These are phyloP conservation scores for Sporothrix sp. DNA, from an alignment of 2,329 filamentous ascomycete genomes.

Conservation along the genomic window DNA sequence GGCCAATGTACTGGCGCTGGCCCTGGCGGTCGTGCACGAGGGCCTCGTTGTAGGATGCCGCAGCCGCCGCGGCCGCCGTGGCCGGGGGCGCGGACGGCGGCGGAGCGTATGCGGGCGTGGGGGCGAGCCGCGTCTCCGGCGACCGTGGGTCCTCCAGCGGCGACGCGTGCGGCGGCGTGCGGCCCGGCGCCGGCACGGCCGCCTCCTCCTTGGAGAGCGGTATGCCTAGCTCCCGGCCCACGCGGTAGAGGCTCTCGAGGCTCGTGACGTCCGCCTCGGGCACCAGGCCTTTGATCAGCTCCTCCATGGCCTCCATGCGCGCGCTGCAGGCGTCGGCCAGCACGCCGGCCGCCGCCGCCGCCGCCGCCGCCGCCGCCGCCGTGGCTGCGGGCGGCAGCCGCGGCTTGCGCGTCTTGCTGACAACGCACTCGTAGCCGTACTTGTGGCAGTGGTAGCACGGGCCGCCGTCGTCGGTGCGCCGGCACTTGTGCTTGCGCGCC, in stretches of 20 bases:
- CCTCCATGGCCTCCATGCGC: slow-evolving; percentile 31
- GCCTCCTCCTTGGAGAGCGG: slow-evolving; percentile 23
- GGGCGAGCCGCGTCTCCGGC: too few species aligned
- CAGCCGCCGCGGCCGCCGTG: background rate
- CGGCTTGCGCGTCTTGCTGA: slow-evolving; percentile 31
- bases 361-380: slow-evolving; percentile 27
- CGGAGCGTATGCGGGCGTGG: background rate
- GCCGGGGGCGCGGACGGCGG: background rate
- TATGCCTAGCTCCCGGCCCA: slow-evolving; percentile 31
- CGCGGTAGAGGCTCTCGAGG: slow-evolving; percentile 30
- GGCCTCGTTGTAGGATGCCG: slow-evolving; percentile 21
- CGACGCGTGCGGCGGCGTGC: background rate
- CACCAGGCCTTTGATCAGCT: slow-evolving; percentile 33
- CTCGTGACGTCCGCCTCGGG: slow-evolving; percentile 33
- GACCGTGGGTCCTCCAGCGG: too few species aligned
- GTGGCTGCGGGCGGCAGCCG: slow-evolving; percentile 2
- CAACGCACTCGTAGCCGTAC: slow-evolving; percentile 31
- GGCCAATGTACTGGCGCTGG: slow-evolving; percentile 35
- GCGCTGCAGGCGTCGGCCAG: slow-evolving; percentile 29
- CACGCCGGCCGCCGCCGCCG: background rate
- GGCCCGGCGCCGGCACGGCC: background rate
- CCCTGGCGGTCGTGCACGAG: slow-evolving; percentile 33
- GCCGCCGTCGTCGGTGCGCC: slow-evolving; percentile 26
- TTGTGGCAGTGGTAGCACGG: slow-evolving; percentile 31
- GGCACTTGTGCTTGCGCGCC: slow-evolving; percentile 35